Percentiles rank a stretch among this genome's conserved stretches.
Evolutionary conservation across 345 rosid genomes (phyloP).

Genomic region (Eutrema japonicum): DNA sequence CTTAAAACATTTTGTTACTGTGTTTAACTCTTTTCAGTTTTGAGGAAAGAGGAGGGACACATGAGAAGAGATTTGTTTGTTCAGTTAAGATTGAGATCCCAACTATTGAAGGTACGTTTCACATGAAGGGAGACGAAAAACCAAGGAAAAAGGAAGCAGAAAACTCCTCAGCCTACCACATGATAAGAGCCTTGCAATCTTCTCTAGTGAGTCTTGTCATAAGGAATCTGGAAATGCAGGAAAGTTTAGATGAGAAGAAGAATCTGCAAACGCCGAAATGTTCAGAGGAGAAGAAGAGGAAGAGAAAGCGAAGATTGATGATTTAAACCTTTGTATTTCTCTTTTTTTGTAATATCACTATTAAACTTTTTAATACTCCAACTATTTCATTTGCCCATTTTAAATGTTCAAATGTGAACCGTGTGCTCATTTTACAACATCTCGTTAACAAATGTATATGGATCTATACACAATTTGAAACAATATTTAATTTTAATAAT

Average conservation of each 20-base stretch:
- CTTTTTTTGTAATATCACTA: too few species aligned
- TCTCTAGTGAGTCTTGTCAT: slow-evolving; percentile 31
- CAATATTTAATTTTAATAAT: too few species aligned
- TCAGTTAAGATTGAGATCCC: slow-evolving; percentile 55
- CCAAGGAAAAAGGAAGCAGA: slow-evolving; percentile 57
- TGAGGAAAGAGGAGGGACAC: slow-evolving; percentile 56
- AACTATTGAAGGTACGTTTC: slow-evolving; percentile 41
- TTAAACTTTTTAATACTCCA: too few species aligned
- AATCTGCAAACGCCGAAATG: too few species aligned
- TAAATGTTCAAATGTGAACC: too few species aligned
- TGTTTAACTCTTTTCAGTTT: slow-evolving; percentile 44
- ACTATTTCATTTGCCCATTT: too few species aligned
- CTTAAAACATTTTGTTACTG: background rate
- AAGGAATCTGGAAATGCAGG: background rate
- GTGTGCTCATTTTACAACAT: too few species aligned
- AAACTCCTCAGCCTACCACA: slow-evolving; percentile 58
- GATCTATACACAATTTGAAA: too few species aligned
- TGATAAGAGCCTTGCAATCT: slow-evolving; percentile 51
- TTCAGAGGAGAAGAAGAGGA: too few species aligned
- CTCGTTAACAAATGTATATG: too few species aligned
- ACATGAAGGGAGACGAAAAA: slow-evolving; percentile 53
- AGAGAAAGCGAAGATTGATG: too few species aligned
- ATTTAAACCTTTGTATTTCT: too few species aligned
- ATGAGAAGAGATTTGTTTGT: slow-evolving; percentile 49
- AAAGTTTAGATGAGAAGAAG: background rate